Conservation (phyloP, 1,284 basidiomycete genomes). For the Malassezia dermatis region DNA sequence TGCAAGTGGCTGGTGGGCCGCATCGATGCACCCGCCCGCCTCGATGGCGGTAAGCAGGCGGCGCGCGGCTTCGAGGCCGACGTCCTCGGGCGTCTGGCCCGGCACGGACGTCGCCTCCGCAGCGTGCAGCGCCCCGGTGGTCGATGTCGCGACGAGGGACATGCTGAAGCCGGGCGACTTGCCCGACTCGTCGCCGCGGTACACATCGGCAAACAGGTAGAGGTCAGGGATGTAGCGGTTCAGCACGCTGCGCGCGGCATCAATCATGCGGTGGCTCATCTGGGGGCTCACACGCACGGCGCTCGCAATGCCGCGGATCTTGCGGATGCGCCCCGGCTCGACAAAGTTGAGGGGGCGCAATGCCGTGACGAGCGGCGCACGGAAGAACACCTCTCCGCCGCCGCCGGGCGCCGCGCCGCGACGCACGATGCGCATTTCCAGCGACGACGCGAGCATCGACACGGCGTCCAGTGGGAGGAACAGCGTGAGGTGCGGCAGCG, state of each 20-base stretch:
- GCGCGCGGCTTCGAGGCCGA: slow-evolving; percentile 69
- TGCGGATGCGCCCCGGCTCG: slow-evolving; percentile 77
- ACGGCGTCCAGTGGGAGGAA: slow-evolving; percentile 52
- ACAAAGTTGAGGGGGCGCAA: slow-evolving; percentile 76
- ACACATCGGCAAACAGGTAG: slow-evolving; percentile 95
- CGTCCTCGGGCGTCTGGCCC: slow-evolving; percentile 64
- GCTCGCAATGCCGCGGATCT: slow-evolving; percentile 82
- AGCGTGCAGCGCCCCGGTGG: slow-evolving; percentile 77
- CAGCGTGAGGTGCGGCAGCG: slow-evolving; percentile 76
- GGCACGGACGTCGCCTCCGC: slow-evolving; percentile 59
- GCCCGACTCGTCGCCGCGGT: slow-evolving; percentile 92
- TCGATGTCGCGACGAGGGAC: slow-evolving; percentile 79
- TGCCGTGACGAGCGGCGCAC: slow-evolving; percentile 81
- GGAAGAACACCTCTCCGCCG: slow-evolving; percentile 82
- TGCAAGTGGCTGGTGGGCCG: slow-evolving; percentile 76
- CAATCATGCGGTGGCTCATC: slow-evolving; percentile 94
- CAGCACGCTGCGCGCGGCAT: slow-evolving; percentile 75
- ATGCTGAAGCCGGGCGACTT: slow-evolving; percentile 94
- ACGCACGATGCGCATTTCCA: slow-evolving; percentile 66
- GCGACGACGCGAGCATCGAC: slow-evolving; percentile 25
- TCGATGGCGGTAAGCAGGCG: slow-evolving; percentile 68
- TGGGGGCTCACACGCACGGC: slow-evolving; percentile 76
- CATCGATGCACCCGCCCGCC: slow-evolving; percentile 78
- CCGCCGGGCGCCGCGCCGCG: slow-evolving; percentile 82
- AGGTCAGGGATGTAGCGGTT: slow-evolving; percentile 97